Evolutionary conservation across 768 basidiomycete species (phyloP), one percentile per base, ranked within the genome.

Genomic region (Lenzites betulinus): DNA sequence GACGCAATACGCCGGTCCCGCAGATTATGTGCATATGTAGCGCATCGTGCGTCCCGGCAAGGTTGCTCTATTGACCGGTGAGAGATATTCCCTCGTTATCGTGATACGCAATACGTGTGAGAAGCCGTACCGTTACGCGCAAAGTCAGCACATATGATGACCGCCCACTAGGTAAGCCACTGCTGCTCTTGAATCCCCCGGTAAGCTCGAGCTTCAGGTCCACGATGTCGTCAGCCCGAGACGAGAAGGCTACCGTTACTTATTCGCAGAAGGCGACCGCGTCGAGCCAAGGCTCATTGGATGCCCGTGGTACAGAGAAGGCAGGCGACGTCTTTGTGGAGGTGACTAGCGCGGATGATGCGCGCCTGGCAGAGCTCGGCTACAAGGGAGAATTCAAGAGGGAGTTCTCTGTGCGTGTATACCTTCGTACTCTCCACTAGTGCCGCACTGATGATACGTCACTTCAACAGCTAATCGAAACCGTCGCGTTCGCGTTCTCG

Each of bases 341-440:
- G 11, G 18, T 28, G 3, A 28, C 25, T 12, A 18, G 77, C 58
- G 78, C 76, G 15, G 87, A 90, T 64, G 77, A 89, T 70, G 75
- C 68, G 2, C 77, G 80, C 22, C 81, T 90, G 11, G 88, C 86
- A 20, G 75, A 82, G 64, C 81, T 90, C 33, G 88, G 88, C 9
- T 90, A 90, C 70, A 88, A 79, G 74, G 79, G 80, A 67, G 86
- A 89, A 71, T 89, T 90, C 72, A 85, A 77, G 67, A 82, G 88
- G 42, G 85, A 89, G 70, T 89, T 90, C 69, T 84, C 87, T 67
- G 87, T 87, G 66, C 13, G 44, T 62, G 81, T 51, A 23, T 26
- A 25, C 39, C 11, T 9, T 25, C n/a, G 25, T 16, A 38, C 42
- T 23, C 30, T 16, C 13, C 42, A 8, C 20, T 4, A 8, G 22